Evolutionary conservation across 2,329 filamentous ascomycete genomes (phyloP), one percentile per base, ranked within the genome.

Genomic region (Eurotiales sp.): DNA sequence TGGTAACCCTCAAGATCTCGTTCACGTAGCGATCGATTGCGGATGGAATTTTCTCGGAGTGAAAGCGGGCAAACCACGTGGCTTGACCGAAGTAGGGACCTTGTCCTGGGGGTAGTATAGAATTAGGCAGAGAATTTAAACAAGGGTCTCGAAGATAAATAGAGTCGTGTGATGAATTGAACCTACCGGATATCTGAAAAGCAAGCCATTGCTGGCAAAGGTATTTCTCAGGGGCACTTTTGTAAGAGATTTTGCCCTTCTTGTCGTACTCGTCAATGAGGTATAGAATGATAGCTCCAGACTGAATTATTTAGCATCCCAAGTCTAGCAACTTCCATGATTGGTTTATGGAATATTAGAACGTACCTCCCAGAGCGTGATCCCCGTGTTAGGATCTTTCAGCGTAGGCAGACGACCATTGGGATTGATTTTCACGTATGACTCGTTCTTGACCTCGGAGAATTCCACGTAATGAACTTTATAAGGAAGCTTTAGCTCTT

Each of bases 401-500:
- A 52, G 27, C 8, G 46, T 14, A 17, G 47, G 52, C 11, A 54
- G 22, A 12, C 46, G 52, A 14, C 52, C 52, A 19, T 54, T 51
- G 29, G 52, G 52, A 15, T 29, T 54, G 41, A 54, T 21, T 12
- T 37, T 19, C 27, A 36, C 6, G 47, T 54, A 51, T 2, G 46
- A 23, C 23, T 43, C 21, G 8, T 19, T 41, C 12, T 54, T 48
- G 25, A 49, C 64, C 10, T 65, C 51, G 11, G 61, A 53, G 25
- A 58, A 53, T 8, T 52, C 34, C 32, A 60, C 21, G 11, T 23
- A 36, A 11, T 54, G 34, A 25, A 46, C 43, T 14, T 61, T 54
- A 44, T 61, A 63, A 8, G 60, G 60, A 32, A 65, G n/a, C 15
- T 45, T 43, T 5, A 65, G 56, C 46, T 64, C 63, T 41, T 61